Evolutionary conservation across 768 basidiomycete genomes (phyloP).

Genomic region (Kwoniella botswanensis): DNA sequence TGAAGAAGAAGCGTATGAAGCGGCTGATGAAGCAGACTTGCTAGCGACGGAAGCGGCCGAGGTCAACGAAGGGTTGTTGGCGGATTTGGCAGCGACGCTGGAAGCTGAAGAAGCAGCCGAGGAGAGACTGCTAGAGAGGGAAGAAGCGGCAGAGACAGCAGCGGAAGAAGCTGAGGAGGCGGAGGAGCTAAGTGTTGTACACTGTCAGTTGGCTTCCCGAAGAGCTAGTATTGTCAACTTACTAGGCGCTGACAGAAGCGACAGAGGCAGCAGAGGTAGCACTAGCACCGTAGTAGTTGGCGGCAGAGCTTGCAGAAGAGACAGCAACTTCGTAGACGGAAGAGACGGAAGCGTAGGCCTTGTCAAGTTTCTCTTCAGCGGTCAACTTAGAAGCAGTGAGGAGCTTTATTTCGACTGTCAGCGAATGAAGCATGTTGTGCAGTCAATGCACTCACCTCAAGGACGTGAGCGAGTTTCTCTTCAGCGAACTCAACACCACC

Average conservation of each 20-base stretch:
- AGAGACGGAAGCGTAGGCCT: conserved; percentile 52
- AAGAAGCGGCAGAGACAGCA: conserved; percentile 50
- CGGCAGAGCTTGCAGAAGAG: conserved; percentile 48
- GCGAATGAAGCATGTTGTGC: neutral
- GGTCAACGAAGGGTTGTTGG: conserved; percentile 41
- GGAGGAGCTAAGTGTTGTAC: conserved; percentile 42
- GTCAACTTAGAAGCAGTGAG: conserved; percentile 56
- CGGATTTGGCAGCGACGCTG: conserved; percentile 52
- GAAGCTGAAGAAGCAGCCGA: conserved; percentile 52
- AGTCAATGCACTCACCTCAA: conserved; percentile 44
- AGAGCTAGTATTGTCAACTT: conserved; percentile 22
- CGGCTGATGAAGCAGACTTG: conserved; percentile 54
- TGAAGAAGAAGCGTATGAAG: conserved; percentile 51
- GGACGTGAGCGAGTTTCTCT: conserved; percentile 66
- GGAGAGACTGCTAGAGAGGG: conserved; percentile 50
- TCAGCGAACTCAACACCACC: conserved; percentile 74
- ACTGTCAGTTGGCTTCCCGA: neutral
- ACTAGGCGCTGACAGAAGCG: conserved; percentile 51
- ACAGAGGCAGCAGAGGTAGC: conserved; percentile 55
- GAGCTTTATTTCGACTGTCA: conserved; percentile 46
- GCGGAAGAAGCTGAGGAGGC: conserved; percentile 52
- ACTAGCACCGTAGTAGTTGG: conserved; percentile 47
- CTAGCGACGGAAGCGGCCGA: conserved; percentile 53
- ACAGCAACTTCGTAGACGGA: conserved; percentile 44
- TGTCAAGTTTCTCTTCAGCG: conserved; percentile 57